Evolutionary conservation across 805 yeast genomes (phyloP).

Genomic region (Myxozyma melibiosi): DNA sequence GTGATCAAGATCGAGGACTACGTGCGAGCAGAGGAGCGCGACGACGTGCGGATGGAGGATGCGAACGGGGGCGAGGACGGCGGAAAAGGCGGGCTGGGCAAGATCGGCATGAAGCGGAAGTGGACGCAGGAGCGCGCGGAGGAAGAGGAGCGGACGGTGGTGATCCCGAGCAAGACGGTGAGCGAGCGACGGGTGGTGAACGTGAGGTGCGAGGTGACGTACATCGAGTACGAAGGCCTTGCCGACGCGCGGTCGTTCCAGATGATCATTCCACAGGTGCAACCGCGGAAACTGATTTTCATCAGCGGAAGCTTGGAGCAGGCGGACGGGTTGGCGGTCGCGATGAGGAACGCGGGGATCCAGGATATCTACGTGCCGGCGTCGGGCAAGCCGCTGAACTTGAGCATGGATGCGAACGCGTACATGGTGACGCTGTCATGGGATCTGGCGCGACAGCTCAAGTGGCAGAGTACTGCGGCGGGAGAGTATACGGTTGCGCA

Average conservation of each 20-base stretch:
- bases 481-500: slow-evolving; percentile 84
- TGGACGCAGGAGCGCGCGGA: slow-evolving; percentile 42
- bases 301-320: slow-evolving; percentile 45
- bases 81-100: slow-evolving; percentile 35
- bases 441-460: slow-evolving; percentile 56
- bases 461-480: slow-evolving; percentile 75
- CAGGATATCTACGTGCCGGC: slow-evolving; percentile 31
- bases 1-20: slow-evolving; percentile 68
- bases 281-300: slow-evolving; percentile 72
- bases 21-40: slow-evolving; percentile 52
- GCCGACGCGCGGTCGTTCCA: slow-evolving; percentile 82
- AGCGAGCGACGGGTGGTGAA: slow-evolving; percentile 44
- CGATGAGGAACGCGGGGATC: slow-evolving; percentile 36
- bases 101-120: slow-evolving; percentile 44
- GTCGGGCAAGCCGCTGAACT: slow-evolving; percentile 36
- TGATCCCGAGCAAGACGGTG: slow-evolving; percentile 31
- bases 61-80: slow-evolving; percentile 33
- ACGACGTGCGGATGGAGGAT: slow-evolving; percentile 33
- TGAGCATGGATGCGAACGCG: slow-evolving; percentile 53
- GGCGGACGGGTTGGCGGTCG: slow-evolving; percentile 28
- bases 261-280: slow-evolving; percentile 73
- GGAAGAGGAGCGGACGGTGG: slow-evolving; percentile 24
- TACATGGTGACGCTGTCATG: slow-evolving; percentile 72
- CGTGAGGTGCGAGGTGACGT: slow-evolving; percentile 71
- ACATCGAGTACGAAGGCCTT: slow-evolving; percentile 77